Base-by-base conservation (phyloP, 495 filamentous ascomycete species). In the Lepraria neglecta region DNA sequence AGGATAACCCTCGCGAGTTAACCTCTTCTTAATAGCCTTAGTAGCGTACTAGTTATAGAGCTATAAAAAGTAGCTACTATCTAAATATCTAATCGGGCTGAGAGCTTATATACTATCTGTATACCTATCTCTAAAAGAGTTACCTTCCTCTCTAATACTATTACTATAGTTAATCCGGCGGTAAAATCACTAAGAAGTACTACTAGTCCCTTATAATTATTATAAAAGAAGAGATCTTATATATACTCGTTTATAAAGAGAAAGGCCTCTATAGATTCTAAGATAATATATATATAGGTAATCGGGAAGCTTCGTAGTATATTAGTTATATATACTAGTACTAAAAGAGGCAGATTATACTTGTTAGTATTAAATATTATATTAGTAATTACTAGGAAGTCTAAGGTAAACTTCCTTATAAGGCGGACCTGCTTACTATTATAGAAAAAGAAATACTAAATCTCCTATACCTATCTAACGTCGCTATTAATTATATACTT, bases 211-310 rank as follows among this genome's bases (percentile, higher is more conserved):
- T 2, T n/a, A 31, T 30, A 57, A 10, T 24, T 28, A 43, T 57
- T 17, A 57, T 57, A 30, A 11, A 57, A 57, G 33, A 57, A 57
- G 10, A 57, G 19, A 4, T 57, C 3, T 12, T 9, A 43, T 43
- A 57, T 57, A 43, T 17, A 57, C 11, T 57, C 28, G 17, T 57
- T 45, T 9, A 57, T 44, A 43, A 57, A 57, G 1, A 57, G 17
- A 21, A 57, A 57, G 4, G 14, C 9, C n/a, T 42, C 10, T 0
- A 3, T 9, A 7, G 21, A 57, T 10, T 57, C 10, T 21, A 27
- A 56, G 12, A 14, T 14, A 14, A 56, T 56, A 40, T 40, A 56
- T 40, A 11, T 40, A 21, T 50, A 50, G 28, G 21, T 12, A 14
- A 50, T 50, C 24, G 12, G 3, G 28, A 50, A 50, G 11, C 24